phyloP scores from a whole-genome alignment of 2,329 filamentous ascomycete genomes.

The Hypoxylon sp. region DNA sequence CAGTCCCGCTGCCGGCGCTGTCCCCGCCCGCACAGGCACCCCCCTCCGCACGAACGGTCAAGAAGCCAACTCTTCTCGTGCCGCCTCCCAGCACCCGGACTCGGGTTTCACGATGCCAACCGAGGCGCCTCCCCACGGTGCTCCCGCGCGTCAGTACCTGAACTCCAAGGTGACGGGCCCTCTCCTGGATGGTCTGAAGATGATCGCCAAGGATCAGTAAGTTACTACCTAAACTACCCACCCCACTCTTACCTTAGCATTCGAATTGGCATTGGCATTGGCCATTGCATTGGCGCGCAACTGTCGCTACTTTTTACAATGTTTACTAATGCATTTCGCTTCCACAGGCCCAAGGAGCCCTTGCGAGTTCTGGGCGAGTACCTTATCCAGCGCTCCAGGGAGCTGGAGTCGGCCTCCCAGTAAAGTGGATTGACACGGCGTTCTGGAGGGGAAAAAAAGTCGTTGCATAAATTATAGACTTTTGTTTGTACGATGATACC shows the following conservation, averaged over 20 bases:
- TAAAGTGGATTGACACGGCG: no score
- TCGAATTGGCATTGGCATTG: neutral
- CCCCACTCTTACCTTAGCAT: neutral
- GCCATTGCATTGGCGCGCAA: neutral
- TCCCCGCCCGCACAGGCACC: constrained; percentile 62
- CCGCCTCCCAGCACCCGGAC: constrained; percentile 71
- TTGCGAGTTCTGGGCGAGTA: constrained; percentile 79
- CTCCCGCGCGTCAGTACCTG: constrained; percentile 77
- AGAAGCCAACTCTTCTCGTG: constrained; percentile 63
- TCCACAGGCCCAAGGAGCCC: constrained; percentile 74
- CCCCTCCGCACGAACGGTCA: constrained; percentile 56
- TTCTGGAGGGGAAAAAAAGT: constrained; percentile 41
- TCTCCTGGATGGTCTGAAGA: constrained; percentile 81
- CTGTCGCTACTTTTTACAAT: neutral
- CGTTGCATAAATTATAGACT: constrained; percentile 34
- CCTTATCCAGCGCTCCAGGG: constrained; percentile 76
- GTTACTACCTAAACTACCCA: constrained; percentile 53
- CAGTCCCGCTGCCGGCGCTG: neutral
- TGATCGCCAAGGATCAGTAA: constrained; percentile 78
- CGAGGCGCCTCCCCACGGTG: constrained; percentile 75
- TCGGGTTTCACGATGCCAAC: constrained; percentile 68
- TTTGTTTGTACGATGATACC: constrained; percentile 46
- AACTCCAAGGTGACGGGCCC: constrained; percentile 78
- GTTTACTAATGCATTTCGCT: constrained; percentile 18
- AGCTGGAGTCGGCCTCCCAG: no score